Evolutionary conservation across 495 filamentous ascomycete genomes (phyloP), one percentile per base, ranked within the genome.

Genomic region (Penicillium canariense): DNA sequence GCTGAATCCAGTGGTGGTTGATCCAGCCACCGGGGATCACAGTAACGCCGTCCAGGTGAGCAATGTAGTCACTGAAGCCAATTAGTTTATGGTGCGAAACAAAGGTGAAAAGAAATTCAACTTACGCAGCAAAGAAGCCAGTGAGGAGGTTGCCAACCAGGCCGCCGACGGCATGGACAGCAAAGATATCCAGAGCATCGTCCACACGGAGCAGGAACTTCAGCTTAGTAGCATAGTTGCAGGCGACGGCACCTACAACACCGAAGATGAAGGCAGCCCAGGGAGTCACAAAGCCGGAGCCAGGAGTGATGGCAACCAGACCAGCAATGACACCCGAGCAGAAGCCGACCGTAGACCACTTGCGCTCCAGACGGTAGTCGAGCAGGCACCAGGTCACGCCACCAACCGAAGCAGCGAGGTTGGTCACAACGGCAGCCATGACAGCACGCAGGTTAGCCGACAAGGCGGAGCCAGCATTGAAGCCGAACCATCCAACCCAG

Each of bases 401-500:
- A 48, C 91, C 94, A 31, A 92, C 76, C 1, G 75, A 74, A 36
- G 79, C 79, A 48, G 79, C 76, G 18, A 82, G 65, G 62, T 82
- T 82, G 48, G 79, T 82, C 23, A 80, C 77, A n/a, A 81, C 77
- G 18, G 78, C 78, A 40, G 79, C 79, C 79, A 82, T 82, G 31
- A 80, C 77, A 50, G 94, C 61, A 26, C 94, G 87, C 71, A 96
- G 72, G 73, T 96, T 97, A 55, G 91, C 92, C 36, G 84, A 80
- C 34, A 96, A 80, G n/a, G 93, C 94, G 20, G 86, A 90, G 54
- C 94, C 94, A 48, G 89, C 94, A 66, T 98, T 98, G 83, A 98
- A 98, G 46, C 94, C 94, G 67, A 97, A 97, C 94, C 94, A 98
- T 25, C 94, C 94, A 43, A 97, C 91, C 94, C 94, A 98, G 39